phyloP scores from a whole-genome alignment of 306 rosid species.

The Cucumis sativus region Cucumber_9930_V3 NC_026655.2:7543501-7544000 shows the following conservation, averaged over 20 bases:
- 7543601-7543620: background rate
- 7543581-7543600: background rate
- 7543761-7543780: no score
- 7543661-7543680: background rate
- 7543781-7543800: no score
- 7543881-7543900: background rate
- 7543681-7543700: background rate
- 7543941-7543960: background rate
- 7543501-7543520: background rate
- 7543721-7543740: background rate
- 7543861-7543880: background rate
- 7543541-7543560: background rate
- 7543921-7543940: background rate
- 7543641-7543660: background rate
- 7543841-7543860: background rate
- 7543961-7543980: no score
- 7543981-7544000: background rate
- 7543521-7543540: background rate
- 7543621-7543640: background rate
- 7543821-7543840: background rate
- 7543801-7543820: no score
- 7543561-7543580: background rate
- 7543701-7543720: background rate
- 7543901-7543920: background rate
- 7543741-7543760: no score